Conservation (phyloP, 1,284 basidiomycete species). For the Thelephora terrestris region DNA sequence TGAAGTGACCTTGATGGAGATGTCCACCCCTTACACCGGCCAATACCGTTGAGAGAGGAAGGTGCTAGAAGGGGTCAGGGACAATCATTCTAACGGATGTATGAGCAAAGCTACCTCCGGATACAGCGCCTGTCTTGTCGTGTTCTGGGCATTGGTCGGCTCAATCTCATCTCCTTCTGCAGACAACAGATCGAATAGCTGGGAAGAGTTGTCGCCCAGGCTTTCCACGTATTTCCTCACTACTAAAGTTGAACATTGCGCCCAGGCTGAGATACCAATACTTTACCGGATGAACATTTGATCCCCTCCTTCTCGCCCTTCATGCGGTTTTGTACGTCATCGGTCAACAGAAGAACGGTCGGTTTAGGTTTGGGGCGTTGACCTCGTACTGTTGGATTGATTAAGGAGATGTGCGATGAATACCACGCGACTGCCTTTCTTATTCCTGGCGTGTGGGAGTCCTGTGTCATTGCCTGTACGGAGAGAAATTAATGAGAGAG, state of each 20-base stretch:
- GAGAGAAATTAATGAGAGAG: background rate
- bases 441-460: conserved; percentile 46
- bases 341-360: conserved; percentile 72
- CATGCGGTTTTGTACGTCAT: conserved; percentile 80
- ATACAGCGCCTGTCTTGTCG: conserved; percentile 54
- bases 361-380: conserved; percentile 28
- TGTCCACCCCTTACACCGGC: conserved; percentile 83
- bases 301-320: conserved; percentile 68
- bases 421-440: conserved; percentile 83
- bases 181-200: conserved; percentile 75
- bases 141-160: conserved; percentile 43
- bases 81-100: background rate
- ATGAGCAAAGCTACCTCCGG: conserved; percentile 46
- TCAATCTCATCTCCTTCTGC: conserved; percentile 53
- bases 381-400: conserved; percentile 43
- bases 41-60: conserved; percentile 61
- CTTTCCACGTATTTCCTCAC: conserved; percentile 78
- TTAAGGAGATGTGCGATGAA: conserved; percentile 54
- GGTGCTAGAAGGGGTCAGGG: conserved; percentile 46
- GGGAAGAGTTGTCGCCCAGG: conserved; percentile 42
- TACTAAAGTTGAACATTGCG: conserved; percentile 13
- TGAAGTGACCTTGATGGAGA: conserved; percentile 90
- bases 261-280: background rate
- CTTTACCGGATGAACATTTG: conserved; percentile 50
- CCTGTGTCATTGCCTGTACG: background rate